Percentiles rank a stretch among this genome's conserved stretches.
Evolutionary conservation across 371 early-diverging fungal genomes (phyloP).

Genomic region (Zychaea mexicana): DNA sequence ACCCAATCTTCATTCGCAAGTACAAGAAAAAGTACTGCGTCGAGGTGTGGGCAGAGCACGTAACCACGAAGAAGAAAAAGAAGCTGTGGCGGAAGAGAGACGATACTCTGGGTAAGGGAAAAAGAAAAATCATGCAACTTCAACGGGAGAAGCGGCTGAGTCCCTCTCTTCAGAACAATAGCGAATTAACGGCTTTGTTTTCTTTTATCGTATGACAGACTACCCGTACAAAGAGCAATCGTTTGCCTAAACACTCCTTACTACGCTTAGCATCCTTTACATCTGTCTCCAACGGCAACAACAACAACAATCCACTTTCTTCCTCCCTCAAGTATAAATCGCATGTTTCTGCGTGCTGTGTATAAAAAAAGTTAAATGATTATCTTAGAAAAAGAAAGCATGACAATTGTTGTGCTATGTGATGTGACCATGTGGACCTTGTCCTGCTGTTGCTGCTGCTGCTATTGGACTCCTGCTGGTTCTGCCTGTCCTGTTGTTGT

Average conservation of each 20-base stretch:
- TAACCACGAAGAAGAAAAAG: slow-evolving; percentile 70
- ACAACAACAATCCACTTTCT: neutral
- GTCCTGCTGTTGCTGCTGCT: no score
- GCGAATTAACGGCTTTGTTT: neutral
- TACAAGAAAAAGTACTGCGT: slow-evolving; percentile 83
- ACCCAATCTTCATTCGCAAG: slow-evolving; percentile 85
- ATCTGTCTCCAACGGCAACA: no score
- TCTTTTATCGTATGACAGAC: slow-evolving; percentile 4
- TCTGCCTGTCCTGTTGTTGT: no score
- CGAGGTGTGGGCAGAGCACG: slow-evolving; percentile 79
- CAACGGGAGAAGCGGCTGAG: no score
- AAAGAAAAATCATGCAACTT: slow-evolving; percentile 1
- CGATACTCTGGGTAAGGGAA: slow-evolving; percentile 53
- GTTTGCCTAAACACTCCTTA: neutral
- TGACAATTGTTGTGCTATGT: neutral
- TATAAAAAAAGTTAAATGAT: neutral
- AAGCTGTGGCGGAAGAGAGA: slow-evolving; percentile 86
- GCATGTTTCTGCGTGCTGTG: no score
- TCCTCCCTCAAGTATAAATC: neutral
- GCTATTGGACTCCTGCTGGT: no score
- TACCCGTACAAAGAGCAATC: slow-evolving; percentile 2
- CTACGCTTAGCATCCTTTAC: neutral
- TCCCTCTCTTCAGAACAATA: no score
- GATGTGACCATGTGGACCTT: no score
- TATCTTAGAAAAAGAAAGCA: no score